Conservation (phyloP, 2,329 filamentous ascomycete species). For the Xylariales sp. region DNA sequence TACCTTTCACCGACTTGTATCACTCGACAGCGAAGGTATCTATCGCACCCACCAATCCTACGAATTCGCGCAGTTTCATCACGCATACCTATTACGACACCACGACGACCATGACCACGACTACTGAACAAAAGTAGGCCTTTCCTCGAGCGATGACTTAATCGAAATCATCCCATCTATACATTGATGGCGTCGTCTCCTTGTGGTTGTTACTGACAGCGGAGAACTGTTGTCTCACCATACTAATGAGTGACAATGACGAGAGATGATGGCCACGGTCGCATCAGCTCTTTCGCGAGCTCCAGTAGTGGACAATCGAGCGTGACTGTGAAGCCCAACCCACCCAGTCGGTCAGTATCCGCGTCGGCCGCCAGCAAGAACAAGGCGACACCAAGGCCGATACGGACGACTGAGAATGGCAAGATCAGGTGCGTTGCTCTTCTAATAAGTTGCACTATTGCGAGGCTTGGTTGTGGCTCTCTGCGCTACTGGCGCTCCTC, state of each 20-base stretch:
- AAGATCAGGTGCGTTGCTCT: constrained; percentile 38
- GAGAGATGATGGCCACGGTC: constrained; percentile 58
- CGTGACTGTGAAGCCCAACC: constrained; percentile 55
- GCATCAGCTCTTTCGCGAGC: constrained; percentile 63
- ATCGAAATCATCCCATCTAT: not conserved
- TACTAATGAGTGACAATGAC: constrained; percentile 64
- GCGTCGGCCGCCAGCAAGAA: constrained; percentile 23
- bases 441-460: too few species aligned
- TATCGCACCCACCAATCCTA: constrained; percentile 1
- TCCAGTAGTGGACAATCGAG: constrained; percentile 63
- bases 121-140: constrained; percentile 2
- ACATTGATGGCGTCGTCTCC: constrained; percentile 11
- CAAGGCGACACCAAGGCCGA: constrained; percentile 39
- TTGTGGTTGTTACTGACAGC: constrained; percentile 1
- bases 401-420: constrained; percentile 52
- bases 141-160: constrained; percentile 10
- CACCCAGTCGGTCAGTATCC: constrained; percentile 28
- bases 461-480: too few species aligned
- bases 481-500: too few species aligned
- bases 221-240: too few species aligned
- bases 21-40: too few species aligned
- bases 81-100: not conserved
- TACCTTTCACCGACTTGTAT: too few species aligned
- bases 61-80: constrained; percentile 1
- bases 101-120: not conserved